A percentile compares a stretch with the other conserved stretches of the same genome.
These are phyloP conservation scores for Lathyrus aphaca DNA, from an alignment of 306 rosid genomes.

Conservation along the genomic window DNA sequence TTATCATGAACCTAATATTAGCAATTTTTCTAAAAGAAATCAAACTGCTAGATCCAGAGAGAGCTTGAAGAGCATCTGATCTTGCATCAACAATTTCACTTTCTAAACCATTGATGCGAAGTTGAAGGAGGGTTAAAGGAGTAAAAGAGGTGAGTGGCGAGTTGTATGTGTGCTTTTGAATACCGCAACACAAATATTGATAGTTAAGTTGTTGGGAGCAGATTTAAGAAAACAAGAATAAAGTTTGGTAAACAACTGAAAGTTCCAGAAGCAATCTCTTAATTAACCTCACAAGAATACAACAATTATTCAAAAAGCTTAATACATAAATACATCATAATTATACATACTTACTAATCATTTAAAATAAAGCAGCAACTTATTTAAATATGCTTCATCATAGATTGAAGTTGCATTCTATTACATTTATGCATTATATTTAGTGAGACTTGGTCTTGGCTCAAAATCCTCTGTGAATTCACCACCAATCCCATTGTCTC, in stretches of 20 bases:
- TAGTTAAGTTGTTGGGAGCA: no score
- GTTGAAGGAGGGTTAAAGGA: no score
- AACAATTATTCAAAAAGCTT: constrained; percentile 2
- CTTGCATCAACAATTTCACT: no score
- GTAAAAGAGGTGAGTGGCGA: no score
- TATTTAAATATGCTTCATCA: constrained; percentile 4
- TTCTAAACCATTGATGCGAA: no score
- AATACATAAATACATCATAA: not conserved
- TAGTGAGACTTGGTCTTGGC: not conserved
- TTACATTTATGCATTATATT: constrained; percentile 10
- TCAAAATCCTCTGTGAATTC: not conserved
- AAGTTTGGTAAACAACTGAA: not conserved
- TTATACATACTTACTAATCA: not conserved
- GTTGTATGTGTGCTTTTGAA: no score
- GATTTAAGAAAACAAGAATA: no score
- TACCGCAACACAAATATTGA: no score
- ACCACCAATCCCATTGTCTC: not conserved
- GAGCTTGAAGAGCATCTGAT: no score
- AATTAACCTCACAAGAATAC: not conserved
- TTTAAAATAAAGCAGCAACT: not conserved
- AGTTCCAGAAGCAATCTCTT: not conserved
- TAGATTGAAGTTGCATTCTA: not conserved
- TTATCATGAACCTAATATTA: no score
- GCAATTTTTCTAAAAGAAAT: no score
- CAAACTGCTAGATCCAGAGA: no score